Base-by-base conservation (phyloP, 2,329 filamentous ascomycete genomes). In the Colletotrichum sp. region DNA sequence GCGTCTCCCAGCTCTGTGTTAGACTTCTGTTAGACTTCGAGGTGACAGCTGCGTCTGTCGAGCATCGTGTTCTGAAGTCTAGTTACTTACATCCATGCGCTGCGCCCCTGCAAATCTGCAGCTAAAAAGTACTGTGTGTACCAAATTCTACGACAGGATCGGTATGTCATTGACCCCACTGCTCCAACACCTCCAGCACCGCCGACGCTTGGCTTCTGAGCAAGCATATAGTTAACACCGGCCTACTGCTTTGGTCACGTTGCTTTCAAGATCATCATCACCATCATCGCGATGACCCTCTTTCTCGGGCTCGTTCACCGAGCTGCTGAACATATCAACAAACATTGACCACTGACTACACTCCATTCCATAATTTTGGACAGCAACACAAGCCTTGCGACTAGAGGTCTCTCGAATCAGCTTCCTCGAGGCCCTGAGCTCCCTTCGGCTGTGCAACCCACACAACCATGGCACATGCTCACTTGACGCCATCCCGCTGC, bases 1-100 rank as follows among this genome's bases (percentile, higher is more conserved):
- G 43, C n/a, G 0, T 21, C 0, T 52, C 1, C 43, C 43, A 52
- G 43, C 43, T 0, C 0, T 52, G 0, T 52, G 43, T 52, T 48
- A 48, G 43, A 48, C 43, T 48, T 21, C 43, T 0, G 43, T 52
- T 52, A 21, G 43, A 52, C 43, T 52, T 52, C 43, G 43, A 52
- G n/a, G n/a, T 1, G 43, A 24, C 43, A 52, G 43, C n/a, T 52
- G 38, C 38, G 3, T 43, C 38, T 48, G n/a, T 21, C 0, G n/a
- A 52, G n/a, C 43, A 52, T 52, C 10, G 43, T 13, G n/a, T 13
- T 21, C n/a, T 52, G 43, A 24, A 52, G 43, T 52, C 43, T 21
- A 21, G 2, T 48, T 10, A 48, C 18, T 43, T 48, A 48, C 43
- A 52, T 52, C 43, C 2, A 52, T 8, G 43, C n/a, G n/a, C 43